A percentile compares a stretch with the other conserved stretches of the same genome.
phyloP scores from a whole-genome alignment of 306 rosid genomes.

The Prosopis cineraria region DNA sequence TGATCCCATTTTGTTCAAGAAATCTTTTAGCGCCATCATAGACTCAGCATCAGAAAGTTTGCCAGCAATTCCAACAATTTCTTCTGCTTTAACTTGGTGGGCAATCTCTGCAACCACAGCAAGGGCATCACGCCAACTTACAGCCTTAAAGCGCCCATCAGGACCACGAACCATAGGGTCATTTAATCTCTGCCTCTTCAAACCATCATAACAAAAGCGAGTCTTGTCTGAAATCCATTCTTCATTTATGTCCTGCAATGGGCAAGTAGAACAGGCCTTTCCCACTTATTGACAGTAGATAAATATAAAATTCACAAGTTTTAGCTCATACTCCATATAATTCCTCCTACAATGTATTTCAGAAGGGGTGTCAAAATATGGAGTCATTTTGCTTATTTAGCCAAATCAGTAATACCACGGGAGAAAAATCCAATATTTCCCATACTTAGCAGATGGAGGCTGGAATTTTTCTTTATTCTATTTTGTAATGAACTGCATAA shows the following conservation, averaged over 20 bases:
- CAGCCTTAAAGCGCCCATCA: slow-evolving; percentile 90
- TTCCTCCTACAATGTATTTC: slow-evolving; percentile 3
- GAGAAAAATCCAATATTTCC: background rate
- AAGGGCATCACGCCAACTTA: slow-evolving; percentile 94
- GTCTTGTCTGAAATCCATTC: slow-evolving; percentile 99
- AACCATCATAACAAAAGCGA: slow-evolving; percentile 95
- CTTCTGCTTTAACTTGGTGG: slow-evolving; percentile 75
- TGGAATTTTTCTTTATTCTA: slow-evolving; percentile 9
- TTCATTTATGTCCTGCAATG: slow-evolving; percentile 87
- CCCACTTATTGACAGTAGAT: background rate
- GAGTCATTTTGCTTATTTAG: slow-evolving; percentile 11
- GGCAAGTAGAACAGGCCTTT: slow-evolving; percentile 27
- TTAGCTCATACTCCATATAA: slow-evolving; percentile 5
- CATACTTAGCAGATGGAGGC: background rate
- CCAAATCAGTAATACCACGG: background rate
- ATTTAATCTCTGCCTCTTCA: slow-evolving; percentile 96
- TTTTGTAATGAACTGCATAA: background rate
- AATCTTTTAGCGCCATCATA: slow-evolving; percentile 93
- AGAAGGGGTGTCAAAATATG: background rate
- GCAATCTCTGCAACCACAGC: slow-evolving; percentile 79
- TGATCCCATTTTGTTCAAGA: slow-evolving; percentile 85
- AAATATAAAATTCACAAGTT: background rate
- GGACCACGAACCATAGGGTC: slow-evolving; percentile 97
- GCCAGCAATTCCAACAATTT: slow-evolving; percentile 92
- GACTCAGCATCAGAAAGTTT: slow-evolving; percentile 97